Evolutionary conservation across 2,329 filamentous ascomycete genomes (phyloP).

Genomic region (Verticillium isaacii): DNA sequence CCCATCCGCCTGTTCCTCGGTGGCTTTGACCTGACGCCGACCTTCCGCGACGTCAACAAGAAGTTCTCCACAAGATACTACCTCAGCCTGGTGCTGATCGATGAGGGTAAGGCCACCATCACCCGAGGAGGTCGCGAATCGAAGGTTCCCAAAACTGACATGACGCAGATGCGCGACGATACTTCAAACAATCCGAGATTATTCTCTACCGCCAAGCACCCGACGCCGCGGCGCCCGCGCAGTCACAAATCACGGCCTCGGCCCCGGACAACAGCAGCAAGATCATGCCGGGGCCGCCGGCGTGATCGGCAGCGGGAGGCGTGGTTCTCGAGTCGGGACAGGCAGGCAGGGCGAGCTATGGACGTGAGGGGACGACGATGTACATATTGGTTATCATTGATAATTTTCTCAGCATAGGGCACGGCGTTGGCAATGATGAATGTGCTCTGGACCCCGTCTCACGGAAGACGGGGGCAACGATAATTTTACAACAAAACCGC

Average conservation of each 20-base stretch:
- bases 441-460: slow-evolving; percentile 11
- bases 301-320: background rate
- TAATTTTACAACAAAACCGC: slow-evolving; percentile 14
- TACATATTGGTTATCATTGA: slow-evolving; percentile 5
- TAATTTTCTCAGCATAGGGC: slow-evolving; percentile 31
- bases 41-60: slow-evolving; percentile 99
- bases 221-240: slow-evolving; percentile 41
- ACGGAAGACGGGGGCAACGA: slow-evolving; percentile 13
- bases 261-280: slow-evolving; percentile 42
- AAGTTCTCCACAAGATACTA: slow-evolving; percentile 99
- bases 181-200: slow-evolving; percentile 99
- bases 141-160: slow-evolving; percentile 12
- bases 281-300: slow-evolving; percentile 26
- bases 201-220: slow-evolving; percentile 84
- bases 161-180: slow-evolving; percentile 78
- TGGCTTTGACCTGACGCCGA: slow-evolving; percentile 94
- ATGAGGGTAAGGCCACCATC: slow-evolving; percentile 64
- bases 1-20: slow-evolving; percentile 95
- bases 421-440: slow-evolving; percentile 29
- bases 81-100: slow-evolving; percentile 89
- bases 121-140: background rate
- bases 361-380: background rate
- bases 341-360: slow-evolving; percentile 2
- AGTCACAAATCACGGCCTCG: slow-evolving; percentile 30
- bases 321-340: background rate